Conservation (phyloP, 1,139 yeast species). For the Candida labiduridarum region DNA sequence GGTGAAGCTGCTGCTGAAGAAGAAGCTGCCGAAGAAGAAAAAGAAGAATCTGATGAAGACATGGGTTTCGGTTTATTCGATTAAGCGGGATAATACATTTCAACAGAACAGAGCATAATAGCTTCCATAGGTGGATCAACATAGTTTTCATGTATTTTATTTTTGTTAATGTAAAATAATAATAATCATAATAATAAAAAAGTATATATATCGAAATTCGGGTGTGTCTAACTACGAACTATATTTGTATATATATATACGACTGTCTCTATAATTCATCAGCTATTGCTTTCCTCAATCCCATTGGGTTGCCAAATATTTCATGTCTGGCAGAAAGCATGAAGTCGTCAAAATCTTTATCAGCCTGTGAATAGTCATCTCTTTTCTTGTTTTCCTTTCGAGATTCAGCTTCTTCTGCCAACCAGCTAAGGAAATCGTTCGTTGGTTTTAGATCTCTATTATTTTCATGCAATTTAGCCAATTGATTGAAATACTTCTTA, state of each 20-base stretch:
- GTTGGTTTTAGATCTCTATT: slow-evolving; percentile 28
- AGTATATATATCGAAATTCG: background rate
- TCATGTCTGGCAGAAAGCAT: slow-evolving; percentile 64
- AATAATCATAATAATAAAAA: background rate
- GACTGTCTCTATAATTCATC: slow-evolving; percentile 49
- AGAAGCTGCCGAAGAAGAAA: slow-evolving; percentile 60
- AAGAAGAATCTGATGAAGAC: slow-evolving; percentile 58
- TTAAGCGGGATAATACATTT: slow-evolving; percentile 25
- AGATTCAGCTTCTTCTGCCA: slow-evolving; percentile 51
- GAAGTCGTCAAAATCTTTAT: slow-evolving; percentile 42
- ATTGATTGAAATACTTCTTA: slow-evolving; percentile 43
- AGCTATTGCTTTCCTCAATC: slow-evolving; percentile 55
- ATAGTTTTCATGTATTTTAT: slow-evolving; percentile 4
- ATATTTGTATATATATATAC: too few relatives aligned
- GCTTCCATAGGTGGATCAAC: background rate
- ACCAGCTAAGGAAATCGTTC: slow-evolving; percentile 59
- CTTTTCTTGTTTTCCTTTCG: slow-evolving; percentile 35
- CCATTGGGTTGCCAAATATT: slow-evolving; percentile 81
- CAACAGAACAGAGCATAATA: background rate
- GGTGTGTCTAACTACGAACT: background rate
- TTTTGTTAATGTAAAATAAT: slow-evolving; percentile 2
- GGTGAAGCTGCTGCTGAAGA: slow-evolving; percentile 74
- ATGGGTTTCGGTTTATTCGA: slow-evolving; percentile 59
- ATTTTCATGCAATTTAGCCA: slow-evolving; percentile 39
- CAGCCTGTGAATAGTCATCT: slow-evolving; percentile 30